Evolutionary conservation across 108 stramenopile genomes (phyloP), one percentile per base, ranked within the genome.

Genomic region (Pseudonitzschia multistriata): DNA sequence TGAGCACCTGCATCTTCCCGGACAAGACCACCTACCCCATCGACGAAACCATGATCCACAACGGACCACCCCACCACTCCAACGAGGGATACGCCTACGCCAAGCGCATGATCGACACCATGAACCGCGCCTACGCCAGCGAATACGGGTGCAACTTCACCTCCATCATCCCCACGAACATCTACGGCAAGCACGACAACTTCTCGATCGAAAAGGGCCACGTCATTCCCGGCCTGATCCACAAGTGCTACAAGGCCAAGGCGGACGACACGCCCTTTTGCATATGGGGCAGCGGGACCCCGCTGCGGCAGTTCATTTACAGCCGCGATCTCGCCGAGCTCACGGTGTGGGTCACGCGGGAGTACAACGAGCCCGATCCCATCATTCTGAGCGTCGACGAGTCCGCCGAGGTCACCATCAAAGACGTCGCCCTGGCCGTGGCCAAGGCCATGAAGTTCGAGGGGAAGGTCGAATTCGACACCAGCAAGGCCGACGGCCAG

Each of bases 21-120:
- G 97, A 98, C 86, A 98, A 99, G 86, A 98, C 97, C 34, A 96
- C 95, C 49, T 99, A 97, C 79, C 98, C 98, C 57, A 99, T 99
- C 68, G 96, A 99, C 73, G 98, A 99, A 83, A 97, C 96, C 73
- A 99, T 98, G 98, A 79, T 98, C 27, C 98, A 98, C 87, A 81
- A 95, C 70, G 98, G 98, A 19, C 96, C 98, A 28, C 98, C 98
- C 21, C 98, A 99, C 74, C 74, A 83, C 35, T 83, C 83, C 74
- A 99, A 99, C 79, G 98, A 97, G 72, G 94, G 96, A 53, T 99
- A 99, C 79, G 97, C 97, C 42, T 98, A 97, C 75, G 97, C 97
- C 73, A 99, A 99, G 76, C 95, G 98, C 61, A 85, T 99, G 83
- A 96, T 99, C 68, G 98, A 99, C 72, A 97, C 97, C 69, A 88